Evolutionary conservation across 345 rosid genomes (phyloP).

Genomic region (Geranium brycei): DNA sequence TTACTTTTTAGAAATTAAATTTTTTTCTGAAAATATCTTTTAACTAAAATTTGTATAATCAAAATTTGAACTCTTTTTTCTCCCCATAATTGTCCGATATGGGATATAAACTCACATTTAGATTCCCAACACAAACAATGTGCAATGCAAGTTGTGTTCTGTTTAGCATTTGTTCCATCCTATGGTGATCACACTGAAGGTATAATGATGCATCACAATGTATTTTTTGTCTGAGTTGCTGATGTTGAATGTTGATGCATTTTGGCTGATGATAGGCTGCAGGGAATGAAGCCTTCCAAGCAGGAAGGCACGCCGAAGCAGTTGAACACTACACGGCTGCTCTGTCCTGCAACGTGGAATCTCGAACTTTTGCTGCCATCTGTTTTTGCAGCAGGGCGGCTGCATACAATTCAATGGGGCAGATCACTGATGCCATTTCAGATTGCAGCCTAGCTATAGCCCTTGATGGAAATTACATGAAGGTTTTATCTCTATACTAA

Average conservation of each 20-base stretch:
- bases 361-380: conserved; percentile 82
- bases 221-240: not conserved
- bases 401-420: conserved; percentile 70
- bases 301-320: conserved; percentile 81
- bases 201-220: too few species aligned
- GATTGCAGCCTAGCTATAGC: conserved; percentile 97
- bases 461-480: conserved; percentile 67
- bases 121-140: too few species aligned
- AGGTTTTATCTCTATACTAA: conserved; percentile 36
- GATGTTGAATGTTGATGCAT: not conserved
- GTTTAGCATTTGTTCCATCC: too few species aligned
- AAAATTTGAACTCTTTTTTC: too few species aligned
- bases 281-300: conserved; percentile 91
- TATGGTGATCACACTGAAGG: too few species aligned
- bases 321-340: conserved; percentile 83
- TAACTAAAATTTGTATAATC: too few species aligned
- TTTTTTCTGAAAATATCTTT: too few species aligned
- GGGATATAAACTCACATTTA: too few species aligned
- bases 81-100: too few species aligned
- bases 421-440: conserved; percentile 75
- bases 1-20: too few species aligned
- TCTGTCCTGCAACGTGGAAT: conserved; percentile 59
- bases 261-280: conserved; percentile 34
- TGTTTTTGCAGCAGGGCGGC: conserved; percentile 99
- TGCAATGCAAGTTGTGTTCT: too few species aligned